Evolutionary conservation across 1,284 basidiomycete species (phyloP), one percentile per base, ranked within the genome.

Genomic region (Sanghuangporus weigelae): DNA sequence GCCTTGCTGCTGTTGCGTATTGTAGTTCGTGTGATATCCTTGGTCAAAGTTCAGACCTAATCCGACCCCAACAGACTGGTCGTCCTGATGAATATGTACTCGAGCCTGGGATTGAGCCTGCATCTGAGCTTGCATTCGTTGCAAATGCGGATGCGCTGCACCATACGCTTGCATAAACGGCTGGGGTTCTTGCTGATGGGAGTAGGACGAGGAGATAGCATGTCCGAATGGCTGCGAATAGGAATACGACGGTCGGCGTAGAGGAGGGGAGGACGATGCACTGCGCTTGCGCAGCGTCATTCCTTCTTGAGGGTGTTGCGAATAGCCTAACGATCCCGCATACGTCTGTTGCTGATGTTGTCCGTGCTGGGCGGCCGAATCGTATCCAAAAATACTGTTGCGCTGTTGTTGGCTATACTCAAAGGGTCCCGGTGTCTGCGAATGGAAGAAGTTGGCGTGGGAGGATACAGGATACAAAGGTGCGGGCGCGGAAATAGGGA

Each of bases 271-370:
- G 21, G 56, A 59, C 31, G 64, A 62, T 6, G 64, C 60, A n/a
- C 46, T 53, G 49, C 64, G 64, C 36, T 65, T 65, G 36, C 64
- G 64, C n/a, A 53, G 26, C 48, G 59, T 10, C 38, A 8, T 1
- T n/a, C 42, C 42, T 21, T 21, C 49, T 31, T 42, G 11, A 19
- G 31, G 23, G 19, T 23, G 36, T 36, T 59, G 38, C 56, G 14
- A 26, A 58, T n/a, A 26, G n/a, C 7, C 49, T 2, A 51, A 51
- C 19, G 39, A 36, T 56, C 35, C 36, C 14, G 26, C 71, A 66
- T 64, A 67, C 60, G 66, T 71, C 70, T 23, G 74, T 73, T 49
- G 35, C 12, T 59, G 23, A 16, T 26, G 44, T 36, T 59, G 57
- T 12, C 23, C n/a, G 11, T 59, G 57, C 55, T 36, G 55, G 10